Evolutionary conservation across 441 rosid species (phyloP), one percentile per base, ranked within the genome.

Genomic region (Mallotus japonicus): DNA sequence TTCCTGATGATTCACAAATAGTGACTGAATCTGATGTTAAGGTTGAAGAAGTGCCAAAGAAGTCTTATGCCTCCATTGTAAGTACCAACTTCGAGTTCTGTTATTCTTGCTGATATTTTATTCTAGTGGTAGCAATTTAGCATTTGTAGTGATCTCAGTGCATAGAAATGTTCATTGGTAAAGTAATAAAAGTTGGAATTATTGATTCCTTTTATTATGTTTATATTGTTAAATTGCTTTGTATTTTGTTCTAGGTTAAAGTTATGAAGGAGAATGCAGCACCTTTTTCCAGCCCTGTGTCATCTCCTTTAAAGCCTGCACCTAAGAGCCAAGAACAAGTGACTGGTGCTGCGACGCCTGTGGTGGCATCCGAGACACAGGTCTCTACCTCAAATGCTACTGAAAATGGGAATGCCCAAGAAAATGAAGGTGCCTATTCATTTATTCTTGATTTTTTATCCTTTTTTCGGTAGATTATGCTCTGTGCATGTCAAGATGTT

Each of bases 51-150:
- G 77, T 69, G 78, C 88, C 91, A 16, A 92, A 88, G 87, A 95
- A 89, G 79, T 85, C 87, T 10, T 90, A 90, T 70, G 95, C 95
- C n/a, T 90, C 85, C 19, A 85, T 90, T 71, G 95, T 90, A 78
- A 85, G 87, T 78, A 53, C 64, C 24, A 10, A 17, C 14, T 74
- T 8, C 4, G 24, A 62, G 44, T 64, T 59, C 57, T 11, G 16
- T 17, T 59, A 19, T 53, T 19, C 40, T 47, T 34, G 46, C 24
- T 66, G 47, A 65, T 32, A 58, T 72, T 61, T 69, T 72, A 40
- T 32, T 32, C 62, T 46, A 8, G 51, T n/a, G 8, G 9, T 62
- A 44, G 50, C 42, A 65, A 65, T 14, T 71, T 62, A 44, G 50
- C 42, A 65, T 68, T 16, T 71, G 22, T 55, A 32, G 22, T 62